These are phyloP conservation scores for Populus trichocarpa DNA, from an alignment of 441 rosid genomes.

Conservation along the genomic window DNA sequence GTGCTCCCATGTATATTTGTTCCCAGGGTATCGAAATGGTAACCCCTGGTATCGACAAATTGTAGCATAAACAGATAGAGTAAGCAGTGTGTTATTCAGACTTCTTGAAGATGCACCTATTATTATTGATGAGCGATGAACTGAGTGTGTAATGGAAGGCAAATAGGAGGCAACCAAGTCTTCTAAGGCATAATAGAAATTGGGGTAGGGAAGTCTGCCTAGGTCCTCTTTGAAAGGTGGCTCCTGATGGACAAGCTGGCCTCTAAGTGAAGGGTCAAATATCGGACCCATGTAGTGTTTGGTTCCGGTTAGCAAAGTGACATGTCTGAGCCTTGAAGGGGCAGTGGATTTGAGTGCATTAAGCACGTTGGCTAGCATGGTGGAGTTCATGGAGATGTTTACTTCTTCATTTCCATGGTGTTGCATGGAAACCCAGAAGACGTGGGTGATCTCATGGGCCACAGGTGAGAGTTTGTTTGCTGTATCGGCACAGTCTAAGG, in stretches of 20 bases:
- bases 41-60: too few species aligned
- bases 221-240: conserved; percentile 30
- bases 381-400: conserved; percentile 13
- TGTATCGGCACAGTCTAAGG: conserved; percentile 17
- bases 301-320: conserved; percentile 36
- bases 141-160: conserved; percentile 19
- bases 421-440: conserved; percentile 30
- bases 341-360: conserved; percentile 16
- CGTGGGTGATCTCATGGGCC: not conserved
- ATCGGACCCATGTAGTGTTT: conserved; percentile 39
- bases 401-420: conserved; percentile 22
- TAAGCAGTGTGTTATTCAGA: conserved; percentile 23
- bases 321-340: conserved; percentile 20
- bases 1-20: too few species aligned
- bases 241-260: conserved; percentile 18
- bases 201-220: conserved; percentile 11
- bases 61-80: not conserved
- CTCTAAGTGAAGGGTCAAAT: conserved; percentile 3
- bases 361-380: conserved; percentile 32
- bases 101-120: conserved; percentile 33
- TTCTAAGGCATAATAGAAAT: conserved; percentile 27
- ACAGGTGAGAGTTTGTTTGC: conserved; percentile 18
- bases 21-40: too few species aligned
- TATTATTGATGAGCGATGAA: conserved; percentile 34
- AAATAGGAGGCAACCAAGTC: conserved; percentile 24